Evolutionary conservation across 805 yeast species (phyloP), one percentile per base, ranked within the genome.

Genomic region (Vanderwaltozyma polyspora): DNA sequence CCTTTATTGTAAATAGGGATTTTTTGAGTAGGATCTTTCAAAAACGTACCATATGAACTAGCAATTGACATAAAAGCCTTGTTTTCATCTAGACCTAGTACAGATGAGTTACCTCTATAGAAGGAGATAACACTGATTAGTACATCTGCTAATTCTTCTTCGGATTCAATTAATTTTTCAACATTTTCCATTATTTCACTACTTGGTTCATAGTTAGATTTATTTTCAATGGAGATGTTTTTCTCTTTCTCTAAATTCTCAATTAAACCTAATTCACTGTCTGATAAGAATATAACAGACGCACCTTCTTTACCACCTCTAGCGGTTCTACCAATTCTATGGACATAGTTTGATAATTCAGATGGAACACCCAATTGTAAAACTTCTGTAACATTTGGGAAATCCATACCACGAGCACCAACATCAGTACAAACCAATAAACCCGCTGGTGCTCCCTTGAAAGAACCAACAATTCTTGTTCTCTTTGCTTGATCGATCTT

Each of bases 401-500:
- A 83, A 64, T 89, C 96, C 79, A 89, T 77, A 46, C 97, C 97
- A 62, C 97, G 76, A 11, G 96, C 95, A 41, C 87, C 93, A 39
- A 89, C 96, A 60, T 86, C 94, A 6, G 95, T 82, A 36, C 89
- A 78, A 35, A 89, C 72, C 37, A 89, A 66, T 29, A 87, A 52
- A 36, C 84, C 81, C 8, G 48, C 38, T 18, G 52, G 48, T 12
- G 65, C 46, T 36, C 49, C 52, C 43, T 76, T 70, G 64, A 78
- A 82, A 24, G 51, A 50, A 33, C 64, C 65, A 25, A 81, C 74
- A 18, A 74, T 58, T 40, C 64, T 61, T 41, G 78, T 80, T 55
- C 97, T 76, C 30, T 64, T 68, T 18, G 66, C 63, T 60, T 84
- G 94, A 19, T 79, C 57, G 56, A 81, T 60, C 50, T 78, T 75